Conservation (phyloP, 148 eudicot genomes). For the Camellia lanceoleosa region DNA sequence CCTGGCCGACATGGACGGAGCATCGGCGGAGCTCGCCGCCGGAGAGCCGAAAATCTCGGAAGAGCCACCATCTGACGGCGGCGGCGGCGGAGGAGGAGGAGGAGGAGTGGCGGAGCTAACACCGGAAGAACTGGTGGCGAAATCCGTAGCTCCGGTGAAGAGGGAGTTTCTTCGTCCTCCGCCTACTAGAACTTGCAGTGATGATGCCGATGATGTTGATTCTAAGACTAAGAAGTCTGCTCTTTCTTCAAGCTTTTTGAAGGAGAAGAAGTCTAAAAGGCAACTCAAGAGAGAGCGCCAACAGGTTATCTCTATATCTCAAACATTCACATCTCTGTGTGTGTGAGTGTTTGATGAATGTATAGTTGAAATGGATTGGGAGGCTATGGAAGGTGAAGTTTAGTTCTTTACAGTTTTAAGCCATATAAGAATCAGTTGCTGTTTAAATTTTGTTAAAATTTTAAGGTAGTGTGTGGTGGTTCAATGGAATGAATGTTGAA, state of each 20-base stretch:
- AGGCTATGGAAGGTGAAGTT: no score
- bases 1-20: constrained; percentile 8
- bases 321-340: no score
- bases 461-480: no score
- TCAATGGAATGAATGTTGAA: no score
- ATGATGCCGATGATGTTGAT: constrained; percentile 21
- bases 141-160: constrained; percentile 84
- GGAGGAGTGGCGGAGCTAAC: constrained; percentile 6
- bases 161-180: constrained; percentile 65
- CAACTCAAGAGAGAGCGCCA: constrained; percentile 81
- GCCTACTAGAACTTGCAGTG: constrained; percentile 31
- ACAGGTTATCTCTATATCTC: constrained; percentile 39
- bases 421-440: no score
- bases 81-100: not conserved
- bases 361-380: not conserved
- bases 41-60: not conserved
- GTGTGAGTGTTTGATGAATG: not conserved
- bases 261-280: constrained; percentile 92
- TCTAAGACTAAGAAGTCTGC: constrained; percentile 20
- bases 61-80: not conserved
- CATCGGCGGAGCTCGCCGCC: constrained; percentile 1
- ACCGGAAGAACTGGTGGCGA: constrained; percentile 70
- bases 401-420: not conserved
- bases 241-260: constrained; percentile 31
- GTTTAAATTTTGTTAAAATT: not conserved